Conservation (phyloP, 768 basidiomycete species). For the Astraeus odoratus region DNA sequence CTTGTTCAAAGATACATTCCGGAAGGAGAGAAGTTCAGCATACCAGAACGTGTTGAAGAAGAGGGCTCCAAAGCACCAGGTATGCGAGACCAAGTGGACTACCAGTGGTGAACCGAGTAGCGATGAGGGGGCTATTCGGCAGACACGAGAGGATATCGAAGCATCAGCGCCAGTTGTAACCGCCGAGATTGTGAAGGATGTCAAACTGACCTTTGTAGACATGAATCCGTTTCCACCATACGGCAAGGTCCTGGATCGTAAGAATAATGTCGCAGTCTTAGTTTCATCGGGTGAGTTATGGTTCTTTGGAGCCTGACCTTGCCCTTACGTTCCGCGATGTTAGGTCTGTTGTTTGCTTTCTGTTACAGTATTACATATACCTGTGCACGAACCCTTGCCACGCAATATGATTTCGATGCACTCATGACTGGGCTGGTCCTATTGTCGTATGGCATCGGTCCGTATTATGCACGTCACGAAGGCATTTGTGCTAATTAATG, state of each 20-base stretch:
- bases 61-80: conserved; percentile 24
- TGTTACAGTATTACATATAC: conserved; percentile 70
- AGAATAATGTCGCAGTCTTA: conserved; percentile 64
- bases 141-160: conserved; percentile 28
- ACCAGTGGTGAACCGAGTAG: conserved; percentile 3
- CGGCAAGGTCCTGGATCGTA: conserved; percentile 46
- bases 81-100: conserved; percentile 10
- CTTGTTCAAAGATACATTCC: conserved; percentile 81
- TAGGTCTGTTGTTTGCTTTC: conserved; percentile 67
- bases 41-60: conserved; percentile 64
- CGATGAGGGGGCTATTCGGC: conserved; percentile 4
- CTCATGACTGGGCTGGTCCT: conserved; percentile 73
- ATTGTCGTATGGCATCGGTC: conserved; percentile 67
- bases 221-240: conserved; percentile 69
- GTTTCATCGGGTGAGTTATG: conserved; percentile 25
- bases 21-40: conserved; percentile 71
- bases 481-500: not conserved
- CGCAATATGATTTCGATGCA: conserved; percentile 60
- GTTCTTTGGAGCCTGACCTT: not conserved
- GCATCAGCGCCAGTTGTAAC: conserved; percentile 9
- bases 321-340: not conserved
- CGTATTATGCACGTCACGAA: conserved; percentile 8
- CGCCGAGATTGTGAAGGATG: conserved; percentile 19
- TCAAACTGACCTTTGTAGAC: conserved; percentile 59
- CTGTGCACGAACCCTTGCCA: conserved; percentile 61